phyloP scores from a whole-genome alignment of 495 filamentous ascomycete genomes.

The Staphylotrichum longicolle region DNA sequence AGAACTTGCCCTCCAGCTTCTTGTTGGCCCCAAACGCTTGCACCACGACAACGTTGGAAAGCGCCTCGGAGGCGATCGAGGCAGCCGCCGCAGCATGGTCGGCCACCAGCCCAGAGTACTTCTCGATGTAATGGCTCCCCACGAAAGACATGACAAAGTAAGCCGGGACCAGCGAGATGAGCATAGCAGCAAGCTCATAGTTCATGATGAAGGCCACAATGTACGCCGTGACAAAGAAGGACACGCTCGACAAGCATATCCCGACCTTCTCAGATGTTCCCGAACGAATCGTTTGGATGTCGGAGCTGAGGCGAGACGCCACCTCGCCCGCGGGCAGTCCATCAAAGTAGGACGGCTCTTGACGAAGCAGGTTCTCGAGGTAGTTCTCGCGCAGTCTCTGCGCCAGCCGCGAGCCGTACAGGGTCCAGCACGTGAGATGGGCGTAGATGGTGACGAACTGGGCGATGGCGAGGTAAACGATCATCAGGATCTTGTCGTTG shows the following conservation, averaged over 20 bases:
- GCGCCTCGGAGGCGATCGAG: constrained; percentile 46
- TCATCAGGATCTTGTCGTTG: constrained; percentile 57
- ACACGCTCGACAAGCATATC: constrained; percentile 54
- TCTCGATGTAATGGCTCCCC: constrained; percentile 59
- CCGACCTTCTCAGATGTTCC: constrained; percentile 69
- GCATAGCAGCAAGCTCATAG: constrained; percentile 48
- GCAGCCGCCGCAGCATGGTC: constrained; percentile 45
- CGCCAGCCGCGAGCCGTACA: constrained; percentile 60
- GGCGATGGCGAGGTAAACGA: constrained; percentile 63
- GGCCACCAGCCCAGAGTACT: constrained; percentile 54
- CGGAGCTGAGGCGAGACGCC: constrained; percentile 57
- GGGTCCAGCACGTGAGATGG: constrained; percentile 56
- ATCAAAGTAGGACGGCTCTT: constrained; percentile 64
- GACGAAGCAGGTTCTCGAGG: constrained; percentile 54
- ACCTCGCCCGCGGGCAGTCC: constrained; percentile 57
- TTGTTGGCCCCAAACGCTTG: constrained; percentile 49
- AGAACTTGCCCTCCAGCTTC: constrained; percentile 54
- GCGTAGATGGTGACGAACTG: constrained; percentile 60
- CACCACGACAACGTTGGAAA: constrained; percentile 49
- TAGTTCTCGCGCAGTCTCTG: constrained; percentile 61
- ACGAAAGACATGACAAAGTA: constrained; percentile 64
- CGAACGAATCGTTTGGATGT: constrained; percentile 59
- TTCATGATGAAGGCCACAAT: constrained; percentile 64
- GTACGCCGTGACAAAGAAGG: constrained; percentile 63
- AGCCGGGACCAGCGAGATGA: constrained; percentile 61